phyloP scores from a whole-genome alignment of 208 protist species.

The Acanthamoeba castellanii region DNA sequence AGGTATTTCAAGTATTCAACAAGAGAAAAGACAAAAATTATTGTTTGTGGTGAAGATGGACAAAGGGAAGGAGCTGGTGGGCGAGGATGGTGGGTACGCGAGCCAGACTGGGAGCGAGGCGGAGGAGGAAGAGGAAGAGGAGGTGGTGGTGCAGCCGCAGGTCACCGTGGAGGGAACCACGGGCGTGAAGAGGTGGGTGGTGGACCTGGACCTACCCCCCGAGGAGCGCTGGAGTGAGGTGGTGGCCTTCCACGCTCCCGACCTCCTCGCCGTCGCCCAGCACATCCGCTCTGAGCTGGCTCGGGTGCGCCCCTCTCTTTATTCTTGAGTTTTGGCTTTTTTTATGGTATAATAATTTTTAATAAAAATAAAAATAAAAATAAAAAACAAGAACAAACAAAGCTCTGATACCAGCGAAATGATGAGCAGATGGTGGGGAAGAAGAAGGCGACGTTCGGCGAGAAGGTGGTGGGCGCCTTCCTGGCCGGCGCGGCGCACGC shows the following conservation, averaged over 20 bases:
- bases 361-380: not conserved
- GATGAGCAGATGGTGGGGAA: not conserved
- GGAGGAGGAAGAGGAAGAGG: not conserved
- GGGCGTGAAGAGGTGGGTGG: slow-evolving; percentile 30
- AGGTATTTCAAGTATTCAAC: not conserved
- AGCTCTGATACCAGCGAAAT: too few relatives aligned
- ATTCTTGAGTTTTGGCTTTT: not conserved
- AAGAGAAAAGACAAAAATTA: too few relatives aligned
- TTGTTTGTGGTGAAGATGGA: too few relatives aligned
- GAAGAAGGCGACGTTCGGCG: slow-evolving; percentile 5
- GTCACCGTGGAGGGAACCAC: not conserved
- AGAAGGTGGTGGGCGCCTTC: slow-evolving; percentile 33
- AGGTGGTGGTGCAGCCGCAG: not conserved
- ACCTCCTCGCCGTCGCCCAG: slow-evolving; percentile 12
- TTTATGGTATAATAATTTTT: not conserved
- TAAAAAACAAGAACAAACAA: not conserved
- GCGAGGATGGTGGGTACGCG: too few relatives aligned
- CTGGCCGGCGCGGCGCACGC: not conserved
- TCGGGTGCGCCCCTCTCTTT: not conserved
- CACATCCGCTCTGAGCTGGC: not conserved
- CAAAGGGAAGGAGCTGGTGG: too few relatives aligned
- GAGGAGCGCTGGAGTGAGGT: slow-evolving; percentile 43
- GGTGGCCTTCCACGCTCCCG: not conserved
- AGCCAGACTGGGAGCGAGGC: not conserved
- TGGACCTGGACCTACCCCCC: slow-evolving; percentile 48